phyloP scores from a whole-genome alignment of 176 grass and related monocot species.

The Triticum dicoccoides region DNA sequence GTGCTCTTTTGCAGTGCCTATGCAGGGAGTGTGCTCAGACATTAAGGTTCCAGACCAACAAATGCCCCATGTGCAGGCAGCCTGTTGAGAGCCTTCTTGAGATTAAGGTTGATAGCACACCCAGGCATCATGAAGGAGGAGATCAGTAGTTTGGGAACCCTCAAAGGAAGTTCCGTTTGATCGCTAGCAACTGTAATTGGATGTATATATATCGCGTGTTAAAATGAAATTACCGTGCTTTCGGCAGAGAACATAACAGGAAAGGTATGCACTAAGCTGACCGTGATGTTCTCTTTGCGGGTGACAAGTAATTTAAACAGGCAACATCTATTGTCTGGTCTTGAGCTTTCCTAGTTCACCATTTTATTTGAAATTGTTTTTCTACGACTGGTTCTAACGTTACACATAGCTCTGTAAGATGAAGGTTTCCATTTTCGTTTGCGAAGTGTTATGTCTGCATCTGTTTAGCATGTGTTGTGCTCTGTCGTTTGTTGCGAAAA shows the following conservation, averaged over 20 bases:
- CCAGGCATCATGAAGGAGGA: background rate
- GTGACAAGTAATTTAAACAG: background rate
- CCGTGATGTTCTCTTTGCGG: background rate
- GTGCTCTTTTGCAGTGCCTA: constrained; percentile 42
- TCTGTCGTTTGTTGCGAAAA: background rate
- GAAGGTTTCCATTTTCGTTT: background rate
- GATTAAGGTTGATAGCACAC: constrained; percentile 38
- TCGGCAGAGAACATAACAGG: background rate
- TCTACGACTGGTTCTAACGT: background rate
- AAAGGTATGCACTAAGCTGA: background rate
- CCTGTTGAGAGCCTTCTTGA: constrained; percentile 43
- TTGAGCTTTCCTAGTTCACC: background rate
- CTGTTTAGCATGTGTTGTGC: background rate
- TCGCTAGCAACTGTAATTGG: background rate
- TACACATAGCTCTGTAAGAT: background rate
- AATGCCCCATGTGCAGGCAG: constrained; percentile 66
- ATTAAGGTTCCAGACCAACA: constrained; percentile 55
- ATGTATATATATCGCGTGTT: constrained; percentile 12
- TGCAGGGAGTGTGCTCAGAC: constrained; percentile 56
- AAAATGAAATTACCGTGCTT: background rate
- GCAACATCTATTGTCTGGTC: background rate
- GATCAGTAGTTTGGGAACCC: background rate
- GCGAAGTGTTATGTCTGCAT: background rate
- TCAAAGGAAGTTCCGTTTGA: background rate
- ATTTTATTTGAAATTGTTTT: background rate